Conservation (phyloP, 805 yeast species). For the Candida multigemmis region DNA sequence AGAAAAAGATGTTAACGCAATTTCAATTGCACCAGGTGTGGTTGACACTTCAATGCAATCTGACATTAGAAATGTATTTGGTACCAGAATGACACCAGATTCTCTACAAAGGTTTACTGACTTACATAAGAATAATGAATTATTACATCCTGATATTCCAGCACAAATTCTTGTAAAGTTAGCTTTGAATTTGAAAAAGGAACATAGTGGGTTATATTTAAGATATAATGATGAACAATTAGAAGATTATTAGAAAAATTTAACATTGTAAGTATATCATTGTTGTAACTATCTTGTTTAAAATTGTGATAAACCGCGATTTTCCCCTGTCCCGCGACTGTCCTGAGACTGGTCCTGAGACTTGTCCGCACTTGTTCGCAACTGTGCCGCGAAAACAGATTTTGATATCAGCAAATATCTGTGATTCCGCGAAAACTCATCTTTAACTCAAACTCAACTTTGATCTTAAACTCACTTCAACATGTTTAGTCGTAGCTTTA, state of each 20-base stretch:
- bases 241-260: constrained; percentile 1
- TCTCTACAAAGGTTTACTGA: constrained; percentile 55
- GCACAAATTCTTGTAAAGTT: constrained; percentile 62
- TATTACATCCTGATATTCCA: constrained; percentile 65
- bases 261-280: not conserved
- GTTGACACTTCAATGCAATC: constrained; percentile 88
- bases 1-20: constrained; percentile 45
- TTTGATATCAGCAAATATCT: no score
- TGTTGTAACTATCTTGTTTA: not conserved
- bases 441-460: no score
- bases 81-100: constrained; percentile 50
- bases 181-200: constrained; percentile 50
- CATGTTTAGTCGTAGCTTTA: constrained; percentile 1
- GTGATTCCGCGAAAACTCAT: no score
- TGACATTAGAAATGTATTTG: constrained; percentile 61
- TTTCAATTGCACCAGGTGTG: constrained; percentile 90
- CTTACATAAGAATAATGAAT: constrained; percentile 45
- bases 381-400: no score
- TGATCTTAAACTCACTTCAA: constrained; percentile 2
- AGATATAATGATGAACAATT: constrained; percentile 44
- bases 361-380: no score
- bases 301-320: not conserved
- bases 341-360: not conserved
- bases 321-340: not conserved
- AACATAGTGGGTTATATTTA: constrained; percentile 55